Percentiles rank a stretch among this genome's conserved stretches.
phyloP scores from a whole-genome alignment of 768 basidiomycete species.

The Leucogyrophana mollusca region DNA sequence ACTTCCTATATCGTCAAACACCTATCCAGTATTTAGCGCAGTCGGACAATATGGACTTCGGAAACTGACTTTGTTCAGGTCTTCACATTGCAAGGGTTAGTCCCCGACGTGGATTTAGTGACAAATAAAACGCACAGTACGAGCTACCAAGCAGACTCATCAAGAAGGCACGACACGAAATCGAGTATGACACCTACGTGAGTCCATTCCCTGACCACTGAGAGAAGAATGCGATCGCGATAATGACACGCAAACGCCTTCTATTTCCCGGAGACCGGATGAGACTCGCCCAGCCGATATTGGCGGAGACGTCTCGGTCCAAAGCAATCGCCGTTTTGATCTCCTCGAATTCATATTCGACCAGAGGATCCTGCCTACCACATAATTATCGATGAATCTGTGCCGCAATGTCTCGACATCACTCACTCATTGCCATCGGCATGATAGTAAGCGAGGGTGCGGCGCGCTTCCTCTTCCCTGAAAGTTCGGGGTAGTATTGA shows the following conservation, averaged over 20 bases:
- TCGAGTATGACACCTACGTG: constrained; percentile 28
- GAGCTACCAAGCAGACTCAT: no score
- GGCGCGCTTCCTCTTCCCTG: constrained; percentile 44
- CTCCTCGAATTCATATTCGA: constrained; percentile 59
- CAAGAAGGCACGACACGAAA: no score
- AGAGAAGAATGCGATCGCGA: constrained; percentile 56
- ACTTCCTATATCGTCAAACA: no score
- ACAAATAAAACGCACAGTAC: no score
- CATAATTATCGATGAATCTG: not conserved
- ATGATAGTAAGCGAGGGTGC: constrained; percentile 55
- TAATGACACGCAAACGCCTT: constrained; percentile 49
- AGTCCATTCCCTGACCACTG: constrained; percentile 57
- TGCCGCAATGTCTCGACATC: not conserved
- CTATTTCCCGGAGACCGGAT: constrained; percentile 50
- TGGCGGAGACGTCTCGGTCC: constrained; percentile 35
- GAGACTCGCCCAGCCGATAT: constrained; percentile 43
- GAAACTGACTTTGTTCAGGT: constrained; percentile 43
- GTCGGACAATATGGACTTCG: constrained; percentile 26
- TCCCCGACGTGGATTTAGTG: no score
- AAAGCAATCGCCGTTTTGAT: constrained; percentile 54
- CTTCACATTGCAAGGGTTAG: constrained; percentile 11
- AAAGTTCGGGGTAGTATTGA: not conserved
- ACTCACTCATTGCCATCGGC: constrained; percentile 41
- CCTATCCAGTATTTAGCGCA: constrained; percentile 32
- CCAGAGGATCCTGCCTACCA: constrained; percentile 42